Evolutionary conservation across 129 eudicot genomes (phyloP), one percentile per base, ranked within the genome.

Genomic region (Chrysanthemum seticuspe): DNA sequence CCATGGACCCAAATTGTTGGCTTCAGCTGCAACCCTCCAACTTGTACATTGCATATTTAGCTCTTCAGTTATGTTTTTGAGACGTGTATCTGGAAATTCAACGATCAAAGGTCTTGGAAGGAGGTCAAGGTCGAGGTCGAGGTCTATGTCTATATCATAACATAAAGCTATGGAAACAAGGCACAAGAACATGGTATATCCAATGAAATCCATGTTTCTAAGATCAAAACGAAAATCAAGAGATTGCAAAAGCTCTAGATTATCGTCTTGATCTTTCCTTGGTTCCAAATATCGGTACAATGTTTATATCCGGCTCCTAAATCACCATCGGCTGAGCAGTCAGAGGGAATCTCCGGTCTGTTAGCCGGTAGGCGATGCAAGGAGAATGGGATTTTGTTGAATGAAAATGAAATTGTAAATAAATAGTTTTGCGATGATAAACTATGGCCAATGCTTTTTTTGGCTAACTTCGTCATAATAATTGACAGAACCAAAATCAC

Each of bases 21-120:
- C 79, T 80, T 94, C 98, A 48, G 65, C 96, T 36, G 89, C 90
- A 27, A 94, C 82, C 76, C 98, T 88, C 98, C 98, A 94, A 66
- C 97, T 90, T 21, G 84, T 82, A 80, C 98, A 93, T 31, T 87
- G 68, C 63, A 87, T 82, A 5, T 23, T 10, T 27, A 79, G 60
- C 45, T 85, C 91, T 34, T 84, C 88, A 8, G 29, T 48, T 15
- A 67, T 56, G 70, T 79, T 71, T 50, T 40, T 81, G 79, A 76
- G 62, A n/a, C 62, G 79, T 71, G 78, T 13, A 56, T 83, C 85
- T 10, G 81, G 73, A 31, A 62, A 86, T 79, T 85, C 82, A 13
- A 79, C 45, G 54, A 91, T 69, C 83, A 88, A 62, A 60, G 97
- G 89, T 71, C 93, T 85, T 4, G 86, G 87, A 73, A 88, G 76